Evolutionary conservation across 1,284 basidiomycete species (phyloP).

Genomic region (Ustilago lituana): DNA sequence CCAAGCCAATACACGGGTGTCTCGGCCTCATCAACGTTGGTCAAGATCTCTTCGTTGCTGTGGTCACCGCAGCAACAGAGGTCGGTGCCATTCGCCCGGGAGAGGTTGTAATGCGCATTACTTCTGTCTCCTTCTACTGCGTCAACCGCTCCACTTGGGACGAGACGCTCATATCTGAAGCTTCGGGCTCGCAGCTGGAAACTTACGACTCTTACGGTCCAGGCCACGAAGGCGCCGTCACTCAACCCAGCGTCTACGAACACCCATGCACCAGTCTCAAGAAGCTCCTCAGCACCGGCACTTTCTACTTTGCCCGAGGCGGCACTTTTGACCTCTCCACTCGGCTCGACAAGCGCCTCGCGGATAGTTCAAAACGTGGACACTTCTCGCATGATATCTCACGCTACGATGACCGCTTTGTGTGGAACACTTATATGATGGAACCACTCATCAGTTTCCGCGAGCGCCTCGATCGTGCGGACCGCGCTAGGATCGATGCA

Average conservation of each 20-base stretch:
- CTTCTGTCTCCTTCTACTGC: slow-evolving; percentile 60
- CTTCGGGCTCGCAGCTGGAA: slow-evolving; percentile 34
- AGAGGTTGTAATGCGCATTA: slow-evolving; percentile 52
- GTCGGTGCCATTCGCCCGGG: slow-evolving; percentile 53
- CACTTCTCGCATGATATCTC: slow-evolving; percentile 42
- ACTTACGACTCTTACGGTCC: slow-evolving; percentile 34
- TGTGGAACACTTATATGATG: slow-evolving; percentile 87
- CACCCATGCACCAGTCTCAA: slow-evolving; percentile 89
- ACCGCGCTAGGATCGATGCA: slow-evolving; percentile 76
- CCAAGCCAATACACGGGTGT: slow-evolving; percentile 46
- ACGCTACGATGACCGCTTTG: slow-evolving; percentile 67
- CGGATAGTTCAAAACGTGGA: slow-evolving; percentile 63
- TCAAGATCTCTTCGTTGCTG: slow-evolving; percentile 58
- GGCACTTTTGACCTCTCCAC: slow-evolving; percentile 81
- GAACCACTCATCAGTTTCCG: slow-evolving; percentile 82
- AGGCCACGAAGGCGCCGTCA: slow-evolving; percentile 31
- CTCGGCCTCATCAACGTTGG: slow-evolving; percentile 63
- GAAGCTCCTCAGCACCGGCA: slow-evolving; percentile 89
- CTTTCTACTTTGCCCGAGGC: slow-evolving; percentile 89
- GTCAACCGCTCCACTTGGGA: slow-evolving; percentile 58
- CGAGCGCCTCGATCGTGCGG: slow-evolving; percentile 76
- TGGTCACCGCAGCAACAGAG: slow-evolving; percentile 46
- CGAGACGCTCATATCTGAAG: slow-evolving; percentile 43
- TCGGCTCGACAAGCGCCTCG: slow-evolving; percentile 66
- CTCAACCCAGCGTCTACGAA: slow-evolving; percentile 72